phyloP scores from a whole-genome alignment of 73 alveolate species.

The Stentor coeruleus region DNA sequence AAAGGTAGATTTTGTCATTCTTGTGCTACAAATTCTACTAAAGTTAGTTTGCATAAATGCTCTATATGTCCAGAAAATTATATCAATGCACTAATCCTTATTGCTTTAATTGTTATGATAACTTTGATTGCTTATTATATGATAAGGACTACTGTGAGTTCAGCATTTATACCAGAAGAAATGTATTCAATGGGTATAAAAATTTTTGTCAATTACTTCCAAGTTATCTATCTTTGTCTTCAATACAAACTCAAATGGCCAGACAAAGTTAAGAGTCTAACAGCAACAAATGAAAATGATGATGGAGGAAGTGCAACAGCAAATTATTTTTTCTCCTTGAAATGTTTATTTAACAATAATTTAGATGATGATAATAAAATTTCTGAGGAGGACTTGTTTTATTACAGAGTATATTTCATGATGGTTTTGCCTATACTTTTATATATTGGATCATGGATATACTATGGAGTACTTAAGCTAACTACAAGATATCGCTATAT shows the following conservation, averaged over 20 bases:
- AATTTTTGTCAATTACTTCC: conserved; percentile 46
- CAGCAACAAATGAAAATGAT: background rate
- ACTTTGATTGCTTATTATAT: conserved; percentile 26
- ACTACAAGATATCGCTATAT: background rate
- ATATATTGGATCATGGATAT: background rate
- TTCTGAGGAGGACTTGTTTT: background rate
- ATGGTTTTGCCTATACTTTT: background rate
- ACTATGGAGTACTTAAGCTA: background rate
- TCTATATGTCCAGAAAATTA: conserved; percentile 46
- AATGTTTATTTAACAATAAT: background rate
- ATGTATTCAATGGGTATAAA: conserved; percentile 35
- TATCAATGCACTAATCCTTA: conserved; percentile 27
- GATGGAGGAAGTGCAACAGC: background rate
- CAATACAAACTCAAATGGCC: background rate
- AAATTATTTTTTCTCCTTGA: background rate
- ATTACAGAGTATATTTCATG: background rate
- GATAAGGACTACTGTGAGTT: conserved; percentile 34
- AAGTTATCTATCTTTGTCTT: conserved; percentile 27
- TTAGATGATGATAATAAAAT: too few species aligned
- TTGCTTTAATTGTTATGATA: conserved; percentile 15
- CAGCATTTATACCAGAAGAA: conserved; percentile 40
- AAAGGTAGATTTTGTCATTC: conserved; percentile 52
- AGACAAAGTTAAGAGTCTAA: too few species aligned
- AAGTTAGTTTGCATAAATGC: conserved; percentile 32
- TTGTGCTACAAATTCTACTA: conserved; percentile 41